Conservation (phyloP, 805 yeast species). For the Nakazawaea sp. region DNA sequence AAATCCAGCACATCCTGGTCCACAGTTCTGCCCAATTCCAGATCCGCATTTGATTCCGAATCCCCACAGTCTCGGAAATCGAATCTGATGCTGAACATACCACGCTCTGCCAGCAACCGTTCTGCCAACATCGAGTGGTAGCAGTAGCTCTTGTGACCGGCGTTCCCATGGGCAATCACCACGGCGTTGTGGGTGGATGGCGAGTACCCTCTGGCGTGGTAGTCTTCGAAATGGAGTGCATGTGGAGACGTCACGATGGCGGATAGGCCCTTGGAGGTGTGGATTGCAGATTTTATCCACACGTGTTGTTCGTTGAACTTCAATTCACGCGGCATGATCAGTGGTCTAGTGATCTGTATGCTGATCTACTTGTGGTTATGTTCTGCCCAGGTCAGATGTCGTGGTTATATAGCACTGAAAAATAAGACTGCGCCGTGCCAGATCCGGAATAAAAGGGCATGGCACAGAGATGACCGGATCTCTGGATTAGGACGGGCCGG, state of each 20-base stretch:
- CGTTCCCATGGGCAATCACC: constrained; percentile 74
- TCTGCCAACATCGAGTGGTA: constrained; percentile 63
- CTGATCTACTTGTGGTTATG: too few species aligned
- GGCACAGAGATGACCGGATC: too few species aligned
- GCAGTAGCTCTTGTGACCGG: constrained; percentile 77
- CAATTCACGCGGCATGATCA: too few species aligned
- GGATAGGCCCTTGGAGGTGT: constrained; percentile 7
- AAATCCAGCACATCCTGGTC: constrained; percentile 66
- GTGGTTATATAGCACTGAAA: too few species aligned
- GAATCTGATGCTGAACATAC: constrained; percentile 62
- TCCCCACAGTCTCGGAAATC: constrained; percentile 87
- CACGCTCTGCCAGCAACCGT: constrained; percentile 47
- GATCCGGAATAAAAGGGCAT: too few species aligned
- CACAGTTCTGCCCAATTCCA: constrained; percentile 45
- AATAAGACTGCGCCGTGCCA: too few species aligned
- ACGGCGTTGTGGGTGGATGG: constrained; percentile 46
- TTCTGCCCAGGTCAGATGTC: too few species aligned
- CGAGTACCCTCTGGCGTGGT: constrained; percentile 9
- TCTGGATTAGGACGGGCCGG: too few species aligned
- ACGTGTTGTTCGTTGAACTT: constrained; percentile 6
- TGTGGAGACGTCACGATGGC: constrained; percentile 12
- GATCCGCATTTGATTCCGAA: constrained; percentile 44
- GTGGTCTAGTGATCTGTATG: too few species aligned
- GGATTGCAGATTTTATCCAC: constrained; percentile 1
- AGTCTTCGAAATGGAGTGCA: constrained; percentile 5